Conservation (phyloP, 768 basidiomycete genomes). For the Pholiota molesta region DNA sequence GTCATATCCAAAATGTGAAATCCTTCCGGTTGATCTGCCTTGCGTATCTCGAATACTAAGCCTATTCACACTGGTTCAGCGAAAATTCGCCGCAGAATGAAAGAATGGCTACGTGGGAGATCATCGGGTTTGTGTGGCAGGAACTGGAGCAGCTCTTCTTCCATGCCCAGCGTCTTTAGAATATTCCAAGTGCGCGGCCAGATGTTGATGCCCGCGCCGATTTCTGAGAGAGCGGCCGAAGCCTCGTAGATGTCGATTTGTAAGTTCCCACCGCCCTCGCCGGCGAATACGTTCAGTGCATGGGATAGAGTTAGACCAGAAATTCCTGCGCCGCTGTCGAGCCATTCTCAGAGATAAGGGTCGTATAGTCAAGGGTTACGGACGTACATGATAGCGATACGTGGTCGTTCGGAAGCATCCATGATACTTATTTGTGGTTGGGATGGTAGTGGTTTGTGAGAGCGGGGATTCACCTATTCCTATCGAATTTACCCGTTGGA, state of each 20-base stretch:
- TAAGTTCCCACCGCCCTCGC: no score
- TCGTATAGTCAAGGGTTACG: background rate
- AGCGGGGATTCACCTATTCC: no score
- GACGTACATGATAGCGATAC: slow-evolving; percentile 2
- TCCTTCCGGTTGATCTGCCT: slow-evolving; percentile 7
- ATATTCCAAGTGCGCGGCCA: slow-evolving; percentile 10
- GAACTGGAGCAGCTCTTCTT: background rate
- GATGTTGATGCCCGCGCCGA: slow-evolving; percentile 10
- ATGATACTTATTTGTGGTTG: no score
- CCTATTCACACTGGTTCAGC: background rate
- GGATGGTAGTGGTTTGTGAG: background rate
- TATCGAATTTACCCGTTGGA: no score
- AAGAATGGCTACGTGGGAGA: background rate
- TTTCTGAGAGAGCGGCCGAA: background rate
- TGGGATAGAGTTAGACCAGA: slow-evolving; percentile 3
- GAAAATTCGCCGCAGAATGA: background rate
- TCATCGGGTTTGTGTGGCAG: slow-evolving; percentile 1
- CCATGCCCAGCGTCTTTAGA: background rate
- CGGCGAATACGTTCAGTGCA: background rate
- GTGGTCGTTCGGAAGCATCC: background rate
- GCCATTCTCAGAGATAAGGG: no score
- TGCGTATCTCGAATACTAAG: slow-evolving; percentile 6
- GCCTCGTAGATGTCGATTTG: slow-evolving; percentile 5
- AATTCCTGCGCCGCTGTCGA: slow-evolving; percentile 1
- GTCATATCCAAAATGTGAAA: slow-evolving; percentile 1